Evolutionary conservation across 2,329 filamentous ascomycete genomes (phyloP), one percentile per base, ranked within the genome.

Genomic region (Xylariales sp.): DNA sequence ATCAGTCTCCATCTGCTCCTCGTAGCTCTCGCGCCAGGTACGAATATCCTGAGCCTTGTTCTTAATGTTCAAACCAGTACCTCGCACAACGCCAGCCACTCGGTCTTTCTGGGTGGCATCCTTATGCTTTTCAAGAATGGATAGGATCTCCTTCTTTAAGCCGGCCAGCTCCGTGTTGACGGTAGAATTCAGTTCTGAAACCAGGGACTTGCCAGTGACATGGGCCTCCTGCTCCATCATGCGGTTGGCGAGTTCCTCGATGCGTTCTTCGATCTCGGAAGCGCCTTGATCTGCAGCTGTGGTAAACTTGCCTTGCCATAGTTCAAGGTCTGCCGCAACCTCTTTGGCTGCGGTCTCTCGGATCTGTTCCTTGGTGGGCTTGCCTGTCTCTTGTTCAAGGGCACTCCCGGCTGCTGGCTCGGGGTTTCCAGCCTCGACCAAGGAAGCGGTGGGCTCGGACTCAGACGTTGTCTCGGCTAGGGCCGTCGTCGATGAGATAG

Each of bases 221-320:
- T 80, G 65, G n/a, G 82, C 80, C 43, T 87, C 78, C 12, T 76
- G 76, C 3, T 80, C 66, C 44, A 88, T 71, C 66, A 78, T 71
- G 31, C 66, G 65, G 44, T 65, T 63, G 11, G 69, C 59, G 27
- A 81, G 76, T 43, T 86, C 82, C 25, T 74, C 69, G 14, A 84
- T 66, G 25, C 81, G 76, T 4, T 80, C 73, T 24, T 91, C 85
- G 46, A 97, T 88, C 47, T 93, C 77, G 15, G 59, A 57, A 4
- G 76, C 76, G 4, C 89, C 90, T 58, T 94, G 89, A 46, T 94
- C 86, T 6, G 88, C 88, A 8, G 89, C 89, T 45, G 82, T 80
- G 20, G 86, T 77, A 59, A 95, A 96, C 56, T 95, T 94, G 47
- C 80, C 79, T 62, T 96, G 86, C 91, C 93, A 98, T 42, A 76